phyloP scores from a whole-genome alignment of 192 early-diverging fungal genomes.

The Phlyctochytrium bullatum region DNA sequence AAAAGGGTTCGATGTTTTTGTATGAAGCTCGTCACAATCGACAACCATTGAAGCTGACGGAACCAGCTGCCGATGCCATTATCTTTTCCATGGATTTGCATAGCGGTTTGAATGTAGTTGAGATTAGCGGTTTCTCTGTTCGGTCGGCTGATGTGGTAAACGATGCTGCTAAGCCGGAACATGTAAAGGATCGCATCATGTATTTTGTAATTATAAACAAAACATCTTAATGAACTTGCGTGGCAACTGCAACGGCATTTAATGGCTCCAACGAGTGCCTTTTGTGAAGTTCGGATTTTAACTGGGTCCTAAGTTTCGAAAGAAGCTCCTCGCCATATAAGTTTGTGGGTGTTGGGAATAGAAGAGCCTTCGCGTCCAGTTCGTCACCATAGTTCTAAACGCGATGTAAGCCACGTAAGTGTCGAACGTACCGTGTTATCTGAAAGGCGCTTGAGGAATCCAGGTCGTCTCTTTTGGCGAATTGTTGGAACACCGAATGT shows the following conservation, averaged over 20 bases:
- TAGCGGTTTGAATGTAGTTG: neutral
- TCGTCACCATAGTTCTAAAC: slow-evolving; percentile 41
- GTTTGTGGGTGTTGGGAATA: slow-evolving; percentile 40
- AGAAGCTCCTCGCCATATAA: slow-evolving; percentile 29
- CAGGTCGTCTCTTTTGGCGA: slow-evolving; percentile 22
- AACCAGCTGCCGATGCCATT: neutral
- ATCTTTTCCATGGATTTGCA: neutral
- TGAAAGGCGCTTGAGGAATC: slow-evolving; percentile 28
- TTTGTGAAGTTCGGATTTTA: no score
- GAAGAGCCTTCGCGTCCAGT: slow-evolving; percentile 34
- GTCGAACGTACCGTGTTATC: slow-evolving; percentile 22
- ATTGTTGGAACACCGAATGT: slow-evolving; percentile 42
- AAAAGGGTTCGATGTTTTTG: neutral
- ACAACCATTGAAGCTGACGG: neutral
- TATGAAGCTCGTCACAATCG: neutral
- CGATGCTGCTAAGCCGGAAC: no score
- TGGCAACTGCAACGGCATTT: no score
- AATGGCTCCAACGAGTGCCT: no score
- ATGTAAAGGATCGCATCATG: no score
- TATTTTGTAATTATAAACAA: no score
- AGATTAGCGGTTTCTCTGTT: neutral
- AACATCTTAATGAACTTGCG: no score
- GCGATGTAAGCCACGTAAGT: neutral
- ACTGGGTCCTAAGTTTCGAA: neutral
- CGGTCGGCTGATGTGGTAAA: neutral